Conservation (phyloP, 2,329 filamentous ascomycete genomes). For the Aspergillus pseudonomiae region DNA sequence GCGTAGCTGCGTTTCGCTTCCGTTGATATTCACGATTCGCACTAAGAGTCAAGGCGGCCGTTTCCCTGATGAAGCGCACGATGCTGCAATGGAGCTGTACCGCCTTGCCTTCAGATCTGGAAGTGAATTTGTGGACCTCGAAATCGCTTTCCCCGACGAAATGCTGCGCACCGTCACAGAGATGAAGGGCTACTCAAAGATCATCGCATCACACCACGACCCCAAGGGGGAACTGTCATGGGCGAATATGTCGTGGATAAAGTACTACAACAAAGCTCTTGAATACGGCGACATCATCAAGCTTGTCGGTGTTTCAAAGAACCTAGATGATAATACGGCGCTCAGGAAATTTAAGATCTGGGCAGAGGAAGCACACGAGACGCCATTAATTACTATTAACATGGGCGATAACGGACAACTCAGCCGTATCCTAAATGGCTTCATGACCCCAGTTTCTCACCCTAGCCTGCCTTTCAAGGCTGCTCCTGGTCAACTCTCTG, state of each 20-base stretch:
- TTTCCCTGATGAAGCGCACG: slow-evolving; percentile 76
- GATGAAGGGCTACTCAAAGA: slow-evolving; percentile 71
- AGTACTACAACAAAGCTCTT: slow-evolving; percentile 84
- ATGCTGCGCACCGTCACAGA: slow-evolving; percentile 71
- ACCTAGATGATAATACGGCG: slow-evolving; percentile 82
- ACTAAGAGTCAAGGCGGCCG: slow-evolving; percentile 83
- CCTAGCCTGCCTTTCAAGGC: slow-evolving; percentile 87
- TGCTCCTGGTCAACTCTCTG: slow-evolving; percentile 89
- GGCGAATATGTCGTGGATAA: slow-evolving; percentile 90
- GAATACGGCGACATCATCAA: slow-evolving; percentile 94
- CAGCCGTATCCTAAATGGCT: slow-evolving; percentile 85
- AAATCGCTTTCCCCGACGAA: slow-evolving; percentile 81
- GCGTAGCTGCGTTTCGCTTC: slow-evolving; percentile 70
- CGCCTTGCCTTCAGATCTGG: slow-evolving; percentile 77
- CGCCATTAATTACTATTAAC: slow-evolving; percentile 92
- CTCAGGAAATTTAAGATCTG: slow-evolving; percentile 78
- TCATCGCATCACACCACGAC: slow-evolving; percentile 97
- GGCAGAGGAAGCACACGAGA: slow-evolving; percentile 71
- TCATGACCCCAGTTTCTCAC: slow-evolving; percentile 94
- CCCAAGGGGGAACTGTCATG: slow-evolving; percentile 77
- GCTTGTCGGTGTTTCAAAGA: slow-evolving; percentile 78
- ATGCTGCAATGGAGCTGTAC: slow-evolving; percentile 76
- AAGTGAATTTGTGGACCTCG: slow-evolving; percentile 89
- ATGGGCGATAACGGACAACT: slow-evolving; percentile 89
- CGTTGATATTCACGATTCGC: slow-evolving; percentile 89